Evolutionary conservation across 2,329 filamentous ascomycete species (phyloP).

Genomic region (Fusarium nodosum): DNA sequence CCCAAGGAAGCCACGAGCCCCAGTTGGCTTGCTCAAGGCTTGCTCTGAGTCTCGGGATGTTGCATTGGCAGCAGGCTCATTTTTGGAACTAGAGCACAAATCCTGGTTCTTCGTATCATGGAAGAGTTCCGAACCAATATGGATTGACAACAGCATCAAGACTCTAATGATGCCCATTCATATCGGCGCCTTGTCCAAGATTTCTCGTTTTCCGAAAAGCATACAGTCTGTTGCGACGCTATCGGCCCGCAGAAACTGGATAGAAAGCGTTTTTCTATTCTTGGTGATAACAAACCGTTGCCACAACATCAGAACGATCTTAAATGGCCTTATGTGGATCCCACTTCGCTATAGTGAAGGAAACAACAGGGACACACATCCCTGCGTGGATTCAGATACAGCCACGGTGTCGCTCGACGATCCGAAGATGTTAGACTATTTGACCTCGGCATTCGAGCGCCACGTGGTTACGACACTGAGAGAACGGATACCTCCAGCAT

Average conservation of each 20-base stretch:
- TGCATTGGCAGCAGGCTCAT: conserved; percentile 1
- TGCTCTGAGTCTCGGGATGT: conserved; percentile 3
- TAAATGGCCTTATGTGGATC: background rate
- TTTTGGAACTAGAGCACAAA: background rate
- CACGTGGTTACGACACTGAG: background rate
- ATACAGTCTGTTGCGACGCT: background rate
- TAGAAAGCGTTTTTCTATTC: background rate
- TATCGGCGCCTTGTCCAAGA: background rate
- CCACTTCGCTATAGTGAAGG: background rate
- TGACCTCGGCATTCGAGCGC: conserved; percentile 1
- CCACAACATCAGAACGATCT: background rate
- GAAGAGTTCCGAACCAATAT: background rate
- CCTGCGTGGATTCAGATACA: conserved; percentile 2
- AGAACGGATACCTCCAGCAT: background rate
- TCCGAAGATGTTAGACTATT: conserved; percentile 1
- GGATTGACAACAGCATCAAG: background rate
- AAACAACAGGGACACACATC: background rate
- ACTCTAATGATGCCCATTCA: background rate
- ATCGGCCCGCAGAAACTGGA: background rate
- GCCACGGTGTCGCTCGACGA: conserved; percentile 16
- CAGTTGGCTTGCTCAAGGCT: background rate
- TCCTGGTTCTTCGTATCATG: too few species aligned
- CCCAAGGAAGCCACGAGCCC: background rate
- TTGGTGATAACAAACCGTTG: background rate
- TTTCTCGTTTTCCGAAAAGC: background rate